phyloP scores from a whole-genome alignment of 2,329 filamentous ascomycete genomes.

The Fusarium tjaetaba region DNA sequence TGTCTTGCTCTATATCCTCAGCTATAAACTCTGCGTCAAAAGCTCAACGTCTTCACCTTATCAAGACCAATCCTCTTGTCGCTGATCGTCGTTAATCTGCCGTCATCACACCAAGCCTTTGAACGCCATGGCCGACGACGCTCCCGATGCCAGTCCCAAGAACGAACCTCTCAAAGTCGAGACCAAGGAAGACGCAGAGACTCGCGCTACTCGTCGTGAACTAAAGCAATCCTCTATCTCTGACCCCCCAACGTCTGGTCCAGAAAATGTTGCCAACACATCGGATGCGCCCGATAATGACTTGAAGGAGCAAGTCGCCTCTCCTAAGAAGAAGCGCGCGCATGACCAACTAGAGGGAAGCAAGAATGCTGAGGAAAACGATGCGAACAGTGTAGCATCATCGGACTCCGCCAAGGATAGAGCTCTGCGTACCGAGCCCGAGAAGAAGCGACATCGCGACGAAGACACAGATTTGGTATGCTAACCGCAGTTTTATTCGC shows the following conservation, averaged over 20 bases:
- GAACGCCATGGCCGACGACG: slow-evolving; percentile 57
- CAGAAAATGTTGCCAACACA: slow-evolving; percentile 46
- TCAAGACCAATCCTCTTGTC: slow-evolving; percentile 1
- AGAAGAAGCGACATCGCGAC: slow-evolving; percentile 73
- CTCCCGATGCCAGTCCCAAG: slow-evolving; percentile 54
- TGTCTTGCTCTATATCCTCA: background rate
- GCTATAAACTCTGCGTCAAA: background rate
- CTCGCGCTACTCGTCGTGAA: slow-evolving; percentile 70
- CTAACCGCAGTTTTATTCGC: slow-evolving; percentile 1
- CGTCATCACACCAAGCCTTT: slow-evolving; percentile 30
- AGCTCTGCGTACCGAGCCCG: slow-evolving; percentile 61
- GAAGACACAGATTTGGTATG: slow-evolving; percentile 52
- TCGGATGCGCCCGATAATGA: slow-evolving; percentile 50
- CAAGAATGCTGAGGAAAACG: slow-evolving; percentile 55
- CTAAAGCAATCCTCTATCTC: slow-evolving; percentile 72
- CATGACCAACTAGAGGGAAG: slow-evolving; percentile 67
- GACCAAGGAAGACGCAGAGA: slow-evolving; percentile 68
- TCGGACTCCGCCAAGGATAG: slow-evolving; percentile 60
- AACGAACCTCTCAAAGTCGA: slow-evolving; percentile 48
- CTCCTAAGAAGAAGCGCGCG: slow-evolving; percentile 73
- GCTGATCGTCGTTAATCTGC: slow-evolving; percentile 5
- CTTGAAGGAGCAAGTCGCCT: slow-evolving; percentile 61
- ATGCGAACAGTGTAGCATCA: slow-evolving; percentile 54
- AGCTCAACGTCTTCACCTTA: background rate
- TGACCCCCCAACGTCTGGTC: slow-evolving; percentile 50